These are phyloP conservation scores for Phytophthora ramorum DNA, from an alignment of 352 stramenopile species.

Conservation along the genomic window DNA sequence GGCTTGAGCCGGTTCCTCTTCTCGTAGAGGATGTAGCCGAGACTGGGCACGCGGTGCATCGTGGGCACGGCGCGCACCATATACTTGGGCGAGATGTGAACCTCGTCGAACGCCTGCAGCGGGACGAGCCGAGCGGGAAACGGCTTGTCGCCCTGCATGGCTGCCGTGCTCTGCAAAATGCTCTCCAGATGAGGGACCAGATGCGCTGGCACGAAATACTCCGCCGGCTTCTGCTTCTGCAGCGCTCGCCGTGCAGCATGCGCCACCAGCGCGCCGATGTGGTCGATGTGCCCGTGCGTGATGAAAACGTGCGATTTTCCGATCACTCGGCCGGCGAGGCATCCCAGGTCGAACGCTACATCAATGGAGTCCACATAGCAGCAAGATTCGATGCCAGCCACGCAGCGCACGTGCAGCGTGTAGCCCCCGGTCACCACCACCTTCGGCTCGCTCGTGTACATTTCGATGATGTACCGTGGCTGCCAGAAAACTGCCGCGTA, in stretches of 20 bases:
- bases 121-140: slow-evolving; percentile 64
- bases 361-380: slow-evolving; percentile 81
- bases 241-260: slow-evolving; percentile 72
- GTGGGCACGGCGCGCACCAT: slow-evolving; percentile 73
- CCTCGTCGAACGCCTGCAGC: slow-evolving; percentile 54
- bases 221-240: slow-evolving; percentile 58
- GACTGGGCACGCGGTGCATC: slow-evolving; percentile 72
- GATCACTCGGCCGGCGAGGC: slow-evolving; percentile 48
- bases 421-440: slow-evolving; percentile 53
- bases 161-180: slow-evolving; percentile 58
- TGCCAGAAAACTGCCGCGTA: slow-evolving; percentile 6
- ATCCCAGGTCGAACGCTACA: slow-evolving; percentile 81
- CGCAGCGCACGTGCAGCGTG: slow-evolving; percentile 59
- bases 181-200: slow-evolving; percentile 54
- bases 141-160: slow-evolving; percentile 64
- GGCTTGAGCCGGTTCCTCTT: slow-evolving; percentile 57
- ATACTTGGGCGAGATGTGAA: slow-evolving; percentile 68
- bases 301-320: slow-evolving; percentile 87
- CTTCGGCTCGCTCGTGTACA: slow-evolving; percentile 1
- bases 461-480: slow-evolving; percentile 1
- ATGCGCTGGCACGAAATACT: slow-evolving; percentile 74
- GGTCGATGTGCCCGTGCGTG: slow-evolving; percentile 87
- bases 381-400: slow-evolving; percentile 80
- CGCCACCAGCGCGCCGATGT: slow-evolving; percentile 68
- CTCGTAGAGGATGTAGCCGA: slow-evolving; percentile 82